phyloP scores from a whole-genome alignment of 164 flowering plant species.

The Warburgia ugandensis region DNA sequence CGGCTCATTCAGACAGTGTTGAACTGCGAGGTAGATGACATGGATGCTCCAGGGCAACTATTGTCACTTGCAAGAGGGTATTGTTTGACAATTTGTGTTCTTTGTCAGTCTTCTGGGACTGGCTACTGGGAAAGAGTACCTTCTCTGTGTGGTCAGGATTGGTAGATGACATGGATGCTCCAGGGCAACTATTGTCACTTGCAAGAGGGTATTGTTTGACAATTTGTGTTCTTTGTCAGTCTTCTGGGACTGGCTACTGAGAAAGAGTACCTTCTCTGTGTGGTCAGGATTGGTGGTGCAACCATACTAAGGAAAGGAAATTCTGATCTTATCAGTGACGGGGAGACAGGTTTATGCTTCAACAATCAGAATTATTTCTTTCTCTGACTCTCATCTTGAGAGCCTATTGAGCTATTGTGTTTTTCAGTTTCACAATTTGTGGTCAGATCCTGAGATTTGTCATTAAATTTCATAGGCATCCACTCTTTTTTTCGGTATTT shows the following conservation, averaged over 20 bases:
- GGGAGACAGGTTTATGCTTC: conserved; percentile 69
- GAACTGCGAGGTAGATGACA: conserved; percentile 57
- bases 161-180: conserved; percentile 59
- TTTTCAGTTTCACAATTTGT: too few relatives aligned
- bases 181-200: conserved; percentile 36
- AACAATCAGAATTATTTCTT: too few relatives aligned
- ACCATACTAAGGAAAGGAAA: conserved; percentile 86
- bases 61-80: conserved; percentile 70
- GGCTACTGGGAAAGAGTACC: too few relatives aligned
- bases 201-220: conserved; percentile 49
- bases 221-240: background rate
- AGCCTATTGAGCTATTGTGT: too few relatives aligned
- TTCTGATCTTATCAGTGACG: conserved; percentile 81
- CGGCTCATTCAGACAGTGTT: conserved; percentile 84
- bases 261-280: conserved; percentile 1
- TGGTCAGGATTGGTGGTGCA: conserved; percentile 73
- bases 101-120: too few relatives aligned
- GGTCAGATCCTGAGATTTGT: too few relatives aligned
- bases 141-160: too few relatives aligned
- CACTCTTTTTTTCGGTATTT: too few relatives aligned
- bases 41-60: conserved; percentile 56
- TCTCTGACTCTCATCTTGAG: too few relatives aligned
- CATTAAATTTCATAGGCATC: too few relatives aligned
- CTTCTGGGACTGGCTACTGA: background rate
- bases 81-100: background rate